phyloP scores from a whole-genome alignment of 139 green algal species.

The Spirogloea muscicola region DNA sequence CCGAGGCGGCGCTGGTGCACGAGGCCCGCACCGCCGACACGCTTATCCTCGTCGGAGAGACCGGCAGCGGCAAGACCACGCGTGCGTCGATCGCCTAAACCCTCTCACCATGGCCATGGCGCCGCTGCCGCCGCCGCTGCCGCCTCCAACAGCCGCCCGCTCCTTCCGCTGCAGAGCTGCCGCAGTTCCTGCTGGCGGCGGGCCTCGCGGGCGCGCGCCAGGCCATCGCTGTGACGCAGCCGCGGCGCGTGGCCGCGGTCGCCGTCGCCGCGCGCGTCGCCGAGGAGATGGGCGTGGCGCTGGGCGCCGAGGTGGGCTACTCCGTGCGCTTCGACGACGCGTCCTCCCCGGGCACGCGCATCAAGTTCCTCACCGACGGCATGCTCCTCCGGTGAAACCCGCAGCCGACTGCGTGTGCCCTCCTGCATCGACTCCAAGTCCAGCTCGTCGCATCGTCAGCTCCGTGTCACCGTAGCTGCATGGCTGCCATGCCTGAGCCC shows the following conservation, averaged over 20 bases:
- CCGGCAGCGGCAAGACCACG: slow-evolving; percentile 84
- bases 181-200: slow-evolving; percentile 38
- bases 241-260: slow-evolving; percentile 71
- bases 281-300: slow-evolving; percentile 83
- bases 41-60: slow-evolving; percentile 69
- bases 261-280: slow-evolving; percentile 83
- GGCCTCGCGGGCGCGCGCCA: slow-evolving; percentile 58
- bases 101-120: not conserved
- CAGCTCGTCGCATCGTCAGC: no score
- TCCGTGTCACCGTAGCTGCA: no score
- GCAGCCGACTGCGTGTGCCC: no score
- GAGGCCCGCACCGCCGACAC: slow-evolving; percentile 18
- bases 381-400: slow-evolving; percentile 86
- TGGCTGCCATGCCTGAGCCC: no score
- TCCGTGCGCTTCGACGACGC: slow-evolving; percentile 98
- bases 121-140: not conserved
- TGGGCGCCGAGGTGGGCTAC: slow-evolving; percentile 91
- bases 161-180: slow-evolving; percentile 41
- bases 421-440: no score
- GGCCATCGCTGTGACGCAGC: slow-evolving; percentile 85
- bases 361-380: slow-evolving; percentile 99
- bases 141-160: no score
- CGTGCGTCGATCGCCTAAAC: slow-evolving; percentile 20
- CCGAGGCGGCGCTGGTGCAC: slow-evolving; percentile 23
- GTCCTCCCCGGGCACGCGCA: slow-evolving; percentile 73